Base-by-base conservation (phyloP, 2,329 filamentous ascomycete species). In the Trichophyton schoenleinii region DNA sequence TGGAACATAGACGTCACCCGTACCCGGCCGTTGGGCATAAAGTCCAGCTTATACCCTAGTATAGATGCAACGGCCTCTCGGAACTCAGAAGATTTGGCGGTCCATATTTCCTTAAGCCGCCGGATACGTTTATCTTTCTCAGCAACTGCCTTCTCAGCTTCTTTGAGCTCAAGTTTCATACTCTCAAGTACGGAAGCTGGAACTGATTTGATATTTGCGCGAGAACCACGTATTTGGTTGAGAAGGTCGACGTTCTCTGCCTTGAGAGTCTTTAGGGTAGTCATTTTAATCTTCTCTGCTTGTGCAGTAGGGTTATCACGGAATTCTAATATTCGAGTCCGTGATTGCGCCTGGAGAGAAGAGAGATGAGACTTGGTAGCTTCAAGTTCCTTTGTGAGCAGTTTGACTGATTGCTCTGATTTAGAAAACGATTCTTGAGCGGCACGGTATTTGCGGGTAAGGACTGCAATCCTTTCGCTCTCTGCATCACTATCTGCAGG, bases 11-110 rank as follows among this genome's bases (percentile, higher is more conserved):
- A 87, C 60, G 92, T 95, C 22, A 96, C 89, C 36, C 90, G 87
- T 75, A 96, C 95, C 69, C 95, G 92, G 48, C 94, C 94, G 72
- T 96, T 96, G n/a, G 91, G 91, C 72, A 96, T 87, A 72, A 99
- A 97, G 36, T 94, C 91, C 11, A 97, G 84, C 60, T 92, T 92
- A 87, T 91, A 99, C 0, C 94, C 94, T 0, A 99, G 81, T 0
- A 96, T 87, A 20, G 86, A 90, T 65, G 91, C 91, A 62, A 99
- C 91, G 36, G 91, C 90, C 75, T 97, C 91, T 58, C 95, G 89
- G 77, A 99, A 97, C 75, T 99, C 94, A 68, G 88, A 85, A 0
- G 88, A 91, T 73, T 97, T 99, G 66, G 87, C 83, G 0, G 84
- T 84, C 88, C 90, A 99, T 62, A 97, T 94, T 70, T 96, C 88